Conservation (phyloP, 768 basidiomycete species). For the Mrakia gelida region DNA sequence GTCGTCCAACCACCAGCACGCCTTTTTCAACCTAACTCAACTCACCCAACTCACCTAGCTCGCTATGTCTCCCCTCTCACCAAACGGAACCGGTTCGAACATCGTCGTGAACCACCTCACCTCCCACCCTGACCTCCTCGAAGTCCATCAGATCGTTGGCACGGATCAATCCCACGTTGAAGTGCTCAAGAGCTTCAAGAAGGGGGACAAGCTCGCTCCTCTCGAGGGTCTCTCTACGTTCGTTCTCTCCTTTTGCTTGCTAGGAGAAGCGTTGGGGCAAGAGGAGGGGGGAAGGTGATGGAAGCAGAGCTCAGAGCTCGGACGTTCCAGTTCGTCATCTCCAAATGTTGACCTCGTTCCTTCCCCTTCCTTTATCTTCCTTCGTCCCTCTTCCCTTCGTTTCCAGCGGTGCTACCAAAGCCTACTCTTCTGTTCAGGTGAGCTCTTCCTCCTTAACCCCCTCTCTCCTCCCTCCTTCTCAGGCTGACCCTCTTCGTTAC, state of each 20-base stretch:
- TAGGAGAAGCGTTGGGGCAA: neutral
- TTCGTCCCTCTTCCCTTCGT: neutral
- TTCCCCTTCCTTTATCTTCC: neutral
- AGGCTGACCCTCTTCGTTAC: neutral
- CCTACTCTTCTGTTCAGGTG: conserved; percentile 21
- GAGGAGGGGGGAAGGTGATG: neutral
- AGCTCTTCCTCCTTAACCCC: too few species aligned
- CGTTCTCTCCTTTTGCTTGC: neutral
- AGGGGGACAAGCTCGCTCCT: conserved; percentile 17
- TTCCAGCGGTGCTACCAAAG: conserved; percentile 1
- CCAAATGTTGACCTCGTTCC: neutral
- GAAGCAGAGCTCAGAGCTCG: neutral
- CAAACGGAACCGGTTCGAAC: neutral
- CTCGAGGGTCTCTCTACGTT: conserved; percentile 23
- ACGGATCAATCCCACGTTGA: conserved; percentile 17
- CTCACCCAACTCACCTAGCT: neutral
- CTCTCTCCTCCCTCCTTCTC: too few species aligned
- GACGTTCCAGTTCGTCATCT: too few species aligned
- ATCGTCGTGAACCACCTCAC: conserved; percentile 17
- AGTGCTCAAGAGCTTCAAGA: neutral
- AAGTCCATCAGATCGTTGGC: conserved; percentile 9
- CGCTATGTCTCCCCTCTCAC: conserved; percentile 2
- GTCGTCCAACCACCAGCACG: neutral
- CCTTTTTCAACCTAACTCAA: neutral
- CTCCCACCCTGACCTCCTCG: conserved; percentile 27